phyloP scores from a whole-genome alignment of 192 early-diverging fungal species.

The Coemansia furcata region DNA sequence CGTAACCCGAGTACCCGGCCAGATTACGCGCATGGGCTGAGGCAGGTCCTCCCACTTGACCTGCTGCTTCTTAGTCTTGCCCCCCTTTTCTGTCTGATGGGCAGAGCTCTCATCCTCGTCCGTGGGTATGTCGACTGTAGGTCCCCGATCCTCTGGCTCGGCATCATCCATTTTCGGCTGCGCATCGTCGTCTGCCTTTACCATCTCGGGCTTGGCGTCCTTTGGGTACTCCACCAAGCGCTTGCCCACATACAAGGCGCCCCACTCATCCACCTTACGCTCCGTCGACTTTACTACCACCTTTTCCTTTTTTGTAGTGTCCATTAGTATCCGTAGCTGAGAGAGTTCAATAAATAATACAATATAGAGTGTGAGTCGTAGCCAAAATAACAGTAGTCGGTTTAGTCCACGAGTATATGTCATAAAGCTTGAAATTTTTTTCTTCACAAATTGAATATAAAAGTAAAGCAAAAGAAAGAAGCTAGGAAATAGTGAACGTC shows the following conservation, averaged over 20 bases:
- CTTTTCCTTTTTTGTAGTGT: not conserved
- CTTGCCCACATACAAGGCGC: not conserved
- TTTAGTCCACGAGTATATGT: not conserved
- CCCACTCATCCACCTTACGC: not conserved
- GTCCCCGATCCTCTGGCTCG: not conserved
- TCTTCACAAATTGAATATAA: too few species aligned
- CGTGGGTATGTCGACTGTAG: not conserved
- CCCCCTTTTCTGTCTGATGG: not conserved
- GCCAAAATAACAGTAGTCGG: conserved; percentile 1
- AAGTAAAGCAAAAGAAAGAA: too few species aligned
- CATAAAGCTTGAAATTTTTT: not conserved
- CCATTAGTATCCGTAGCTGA: not conserved
- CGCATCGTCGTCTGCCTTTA: not conserved
- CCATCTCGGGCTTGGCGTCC: not conserved
- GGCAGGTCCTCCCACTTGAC: conserved; percentile 31
- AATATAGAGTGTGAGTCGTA: not conserved
- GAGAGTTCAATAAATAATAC: conserved; percentile 4
- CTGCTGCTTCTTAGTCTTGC: conserved; percentile 2
- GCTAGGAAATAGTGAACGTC: too few species aligned
- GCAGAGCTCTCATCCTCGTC: not conserved
- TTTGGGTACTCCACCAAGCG: conserved; percentile 2
- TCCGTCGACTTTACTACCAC: not conserved
- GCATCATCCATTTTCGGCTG: not conserved
- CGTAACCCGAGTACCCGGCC: conserved; percentile 28
- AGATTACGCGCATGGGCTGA: conserved; percentile 22